Evolutionary conservation across 2,329 filamentous ascomycete genomes (phyloP), one percentile per base, ranked within the genome.

Genomic region (Penicillium sp.): DNA sequence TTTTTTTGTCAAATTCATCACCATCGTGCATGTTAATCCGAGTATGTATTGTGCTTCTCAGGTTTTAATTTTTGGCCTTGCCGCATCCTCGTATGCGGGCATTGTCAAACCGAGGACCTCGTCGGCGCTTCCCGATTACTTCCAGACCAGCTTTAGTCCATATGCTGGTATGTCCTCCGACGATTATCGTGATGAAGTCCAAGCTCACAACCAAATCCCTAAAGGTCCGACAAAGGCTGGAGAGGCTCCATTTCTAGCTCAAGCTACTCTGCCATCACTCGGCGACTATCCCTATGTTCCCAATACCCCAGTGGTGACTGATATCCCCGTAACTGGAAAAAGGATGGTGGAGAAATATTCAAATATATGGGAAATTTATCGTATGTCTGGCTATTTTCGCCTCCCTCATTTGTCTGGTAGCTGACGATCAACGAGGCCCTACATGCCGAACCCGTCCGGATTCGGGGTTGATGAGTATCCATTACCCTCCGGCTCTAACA

Each of bases 371-470:
- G 46, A 3, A 48, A 48, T 18, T 18, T 48, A 21, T 48, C 46
- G 46, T 48, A 18, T 5, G 46, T 48, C 5, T 28, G 13, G 3
- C n/a, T 39, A 33, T 8, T n/a, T 48, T 31, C 26, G 16, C 16
- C 14, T 11, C 10, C 7, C 13, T 48, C 2, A 8, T n/a, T 14
- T 36, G 28, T 8, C 6, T 3, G 14, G 19, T 28, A 19, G 37
- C 23, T 23, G 8, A 37, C 10, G 23, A 5, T 23, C 8, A 37
- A 8, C 24, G 6, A 48, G 46, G 16, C 46, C 46, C 14, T 48
- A 48, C 13, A 48, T 48, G 46, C 34, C 46, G 8, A 48, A 48
- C 26, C 46, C 46, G 33, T 48, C 46, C 6, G 46, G 46, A 33
- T 48, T 48, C 23, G 46, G 46, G 18, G 46, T 28, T 13, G 33